A percentile compares a stretch with the other conserved stretches of the same genome.
Conservation (phyloP, 2,329 filamentous ascomycete species). For the Ophiosphaerella herpotricha region DNA sequence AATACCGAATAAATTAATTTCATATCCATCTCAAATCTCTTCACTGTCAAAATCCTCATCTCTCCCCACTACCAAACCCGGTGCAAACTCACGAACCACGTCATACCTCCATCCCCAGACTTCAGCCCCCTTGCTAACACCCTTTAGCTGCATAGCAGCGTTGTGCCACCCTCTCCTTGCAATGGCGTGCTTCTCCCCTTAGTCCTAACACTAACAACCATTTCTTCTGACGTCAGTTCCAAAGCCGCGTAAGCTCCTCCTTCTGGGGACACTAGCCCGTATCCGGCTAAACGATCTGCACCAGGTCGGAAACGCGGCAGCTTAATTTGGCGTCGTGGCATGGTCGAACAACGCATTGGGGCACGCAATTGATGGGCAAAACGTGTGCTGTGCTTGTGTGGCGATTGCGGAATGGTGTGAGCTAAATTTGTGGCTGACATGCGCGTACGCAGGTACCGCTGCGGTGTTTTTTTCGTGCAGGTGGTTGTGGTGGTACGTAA, state of each 20-base stretch:
- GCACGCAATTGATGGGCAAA: no score
- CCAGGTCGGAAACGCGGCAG: neutral
- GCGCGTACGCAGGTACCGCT: no score
- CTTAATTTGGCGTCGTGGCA: neutral
- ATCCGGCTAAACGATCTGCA: neutral
- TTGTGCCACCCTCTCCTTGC: neutral
- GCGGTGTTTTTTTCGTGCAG: no score
- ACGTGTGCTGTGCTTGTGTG: no score
- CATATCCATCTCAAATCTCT: neutral
- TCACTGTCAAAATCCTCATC: neutral
- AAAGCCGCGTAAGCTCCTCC: neutral
- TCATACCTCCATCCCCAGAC: no score
- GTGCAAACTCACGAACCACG: neutral
- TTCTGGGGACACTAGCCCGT: neutral
- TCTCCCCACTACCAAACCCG: neutral
- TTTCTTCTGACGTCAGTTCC: neutral
- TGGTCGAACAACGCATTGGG: neutral
- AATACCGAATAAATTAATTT: neutral
- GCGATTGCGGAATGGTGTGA: no score
- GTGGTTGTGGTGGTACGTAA: no score
- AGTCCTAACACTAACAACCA: neutral
- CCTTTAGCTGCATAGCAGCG: neutral
- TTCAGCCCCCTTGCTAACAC: neutral
- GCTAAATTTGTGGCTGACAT: no score
- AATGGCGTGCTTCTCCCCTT: neutral